Evolutionary conservation across 352 stramenopile species (phyloP).

Genomic region (Phytophthora citrophthora): DNA sequence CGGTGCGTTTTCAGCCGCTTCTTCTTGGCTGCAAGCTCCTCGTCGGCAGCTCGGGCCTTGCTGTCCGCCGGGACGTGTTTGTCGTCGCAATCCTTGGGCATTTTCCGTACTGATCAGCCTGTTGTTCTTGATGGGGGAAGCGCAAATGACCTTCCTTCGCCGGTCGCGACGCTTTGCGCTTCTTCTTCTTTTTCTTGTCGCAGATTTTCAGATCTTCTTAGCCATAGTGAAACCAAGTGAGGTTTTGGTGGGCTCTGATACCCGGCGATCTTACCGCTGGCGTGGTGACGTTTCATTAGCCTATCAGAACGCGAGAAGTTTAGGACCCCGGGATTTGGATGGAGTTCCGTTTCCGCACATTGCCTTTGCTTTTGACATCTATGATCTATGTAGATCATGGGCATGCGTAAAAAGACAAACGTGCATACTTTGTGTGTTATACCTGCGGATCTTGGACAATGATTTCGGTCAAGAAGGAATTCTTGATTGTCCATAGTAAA

Average conservation of each 20-base stretch:
- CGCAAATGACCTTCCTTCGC: constrained; percentile 8
- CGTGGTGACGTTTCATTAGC: constrained; percentile 20
- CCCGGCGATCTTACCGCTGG: constrained; percentile 16
- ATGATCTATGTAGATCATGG: too few relatives aligned
- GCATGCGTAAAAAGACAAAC: too few relatives aligned
- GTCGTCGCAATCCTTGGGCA: constrained; percentile 41
- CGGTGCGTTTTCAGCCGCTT: constrained; percentile 42
- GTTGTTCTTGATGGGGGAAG: constrained; percentile 12
- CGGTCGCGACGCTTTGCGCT: constrained; percentile 34
- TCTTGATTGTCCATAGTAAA: too few relatives aligned
- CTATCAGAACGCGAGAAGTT: constrained; percentile 12
- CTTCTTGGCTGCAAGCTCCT: constrained; percentile 28
- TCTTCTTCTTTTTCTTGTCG: constrained; percentile 25
- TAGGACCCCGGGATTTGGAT: too few relatives aligned
- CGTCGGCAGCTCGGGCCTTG: constrained; percentile 29
- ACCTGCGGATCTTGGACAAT: too few relatives aligned
- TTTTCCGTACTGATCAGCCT: neutral
- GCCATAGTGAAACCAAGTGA: constrained; percentile 4
- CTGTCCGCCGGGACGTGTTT: constrained; percentile 31
- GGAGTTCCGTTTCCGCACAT: too few relatives aligned
- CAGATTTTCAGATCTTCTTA: constrained; percentile 19
- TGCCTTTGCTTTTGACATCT: too few relatives aligned
- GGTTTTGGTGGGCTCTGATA: constrained; percentile 7
- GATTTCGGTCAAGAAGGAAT: too few relatives aligned
- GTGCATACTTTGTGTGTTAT: too few relatives aligned